phyloP scores from a whole-genome alignment of 306 rosid species.

The Fragaria iinumae region DNA sequence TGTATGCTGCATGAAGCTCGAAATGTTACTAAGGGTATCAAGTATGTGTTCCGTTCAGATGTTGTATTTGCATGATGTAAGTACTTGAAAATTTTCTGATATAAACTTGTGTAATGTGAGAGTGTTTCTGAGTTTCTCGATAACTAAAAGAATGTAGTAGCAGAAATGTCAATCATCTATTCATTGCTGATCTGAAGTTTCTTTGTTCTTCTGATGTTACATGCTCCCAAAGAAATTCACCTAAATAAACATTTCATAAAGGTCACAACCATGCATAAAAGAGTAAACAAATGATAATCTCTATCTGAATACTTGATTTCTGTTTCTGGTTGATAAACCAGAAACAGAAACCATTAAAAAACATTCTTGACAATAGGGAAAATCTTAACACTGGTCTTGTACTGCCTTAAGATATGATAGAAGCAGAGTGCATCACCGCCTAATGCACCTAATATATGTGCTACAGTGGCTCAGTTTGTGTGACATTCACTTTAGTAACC shows the following conservation, averaged over 20 bases:
- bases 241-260: not conserved
- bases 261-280: not conserved
- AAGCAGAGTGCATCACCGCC: not conserved
- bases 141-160: not conserved
- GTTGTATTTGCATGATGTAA: slow-evolving; percentile 64
- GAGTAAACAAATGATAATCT: not conserved
- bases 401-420: not conserved
- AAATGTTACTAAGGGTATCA: slow-evolving; percentile 74
- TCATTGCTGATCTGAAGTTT: slow-evolving; percentile 7
- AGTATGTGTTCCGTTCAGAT: slow-evolving; percentile 85
- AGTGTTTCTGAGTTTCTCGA: not conserved
- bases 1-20: slow-evolving; percentile 95
- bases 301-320: not conserved
- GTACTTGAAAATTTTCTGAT: not conserved
- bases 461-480: not conserved
- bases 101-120: not conserved
- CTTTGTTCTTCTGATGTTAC: not conserved
- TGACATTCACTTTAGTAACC: not conserved
- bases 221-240: not conserved
- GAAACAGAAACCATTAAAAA: not conserved
- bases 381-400: not conserved
- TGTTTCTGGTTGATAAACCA: slow-evolving; percentile 4
- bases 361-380: slow-evolving; percentile 10
- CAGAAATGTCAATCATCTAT: not conserved
- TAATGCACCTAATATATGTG: not conserved